phyloP scores from a whole-genome alignment of 2,329 filamentous ascomycete genomes.

The Cercospora zeina region DNA sequence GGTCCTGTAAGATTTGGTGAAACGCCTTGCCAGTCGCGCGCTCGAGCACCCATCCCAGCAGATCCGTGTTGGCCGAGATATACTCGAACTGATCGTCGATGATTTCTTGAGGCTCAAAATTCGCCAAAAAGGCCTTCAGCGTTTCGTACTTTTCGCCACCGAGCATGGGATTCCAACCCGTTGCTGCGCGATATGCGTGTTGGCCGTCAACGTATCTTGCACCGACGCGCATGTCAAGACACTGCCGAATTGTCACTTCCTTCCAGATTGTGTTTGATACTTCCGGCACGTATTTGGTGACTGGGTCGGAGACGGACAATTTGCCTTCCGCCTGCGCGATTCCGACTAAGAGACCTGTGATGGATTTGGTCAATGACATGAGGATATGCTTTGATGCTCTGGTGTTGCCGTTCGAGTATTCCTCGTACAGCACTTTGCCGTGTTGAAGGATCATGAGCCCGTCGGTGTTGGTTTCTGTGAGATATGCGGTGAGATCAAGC shows the following conservation, averaged over 20 bases:
- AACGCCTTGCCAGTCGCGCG: conserved; percentile 26
- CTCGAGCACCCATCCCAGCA: conserved; percentile 33
- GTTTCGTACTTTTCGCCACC: conserved; percentile 21
- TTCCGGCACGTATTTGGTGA: conserved; percentile 30
- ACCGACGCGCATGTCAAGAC: conserved; percentile 32
- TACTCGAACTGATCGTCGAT: conserved; percentile 30
- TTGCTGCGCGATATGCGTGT: conserved; percentile 29
- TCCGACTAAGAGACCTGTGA: conserved; percentile 29
- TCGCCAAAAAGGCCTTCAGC: conserved; percentile 28
- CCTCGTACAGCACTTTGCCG: conserved; percentile 28
- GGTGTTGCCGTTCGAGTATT: conserved; percentile 29
- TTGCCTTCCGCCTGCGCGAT: conserved; percentile 28
- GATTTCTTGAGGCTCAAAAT: conserved; percentile 21
- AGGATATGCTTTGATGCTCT: conserved; percentile 30
- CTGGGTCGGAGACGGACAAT: conserved; percentile 23
- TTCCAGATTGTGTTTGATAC: conserved; percentile 22
- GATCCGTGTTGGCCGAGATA: conserved; percentile 31
- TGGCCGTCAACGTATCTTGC: conserved; percentile 26
- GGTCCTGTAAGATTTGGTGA: conserved; percentile 25
- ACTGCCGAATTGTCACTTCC: conserved; percentile 28
- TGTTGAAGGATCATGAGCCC: conserved; percentile 32
- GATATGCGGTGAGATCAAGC: conserved; percentile 22
- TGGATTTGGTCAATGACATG: conserved; percentile 34
- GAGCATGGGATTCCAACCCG: conserved; percentile 26
- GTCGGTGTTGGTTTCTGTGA: conserved; percentile 27